Conservation (phyloP, 2,329 filamentous ascomycete species). For the Sclerotinia minor region DNA sequence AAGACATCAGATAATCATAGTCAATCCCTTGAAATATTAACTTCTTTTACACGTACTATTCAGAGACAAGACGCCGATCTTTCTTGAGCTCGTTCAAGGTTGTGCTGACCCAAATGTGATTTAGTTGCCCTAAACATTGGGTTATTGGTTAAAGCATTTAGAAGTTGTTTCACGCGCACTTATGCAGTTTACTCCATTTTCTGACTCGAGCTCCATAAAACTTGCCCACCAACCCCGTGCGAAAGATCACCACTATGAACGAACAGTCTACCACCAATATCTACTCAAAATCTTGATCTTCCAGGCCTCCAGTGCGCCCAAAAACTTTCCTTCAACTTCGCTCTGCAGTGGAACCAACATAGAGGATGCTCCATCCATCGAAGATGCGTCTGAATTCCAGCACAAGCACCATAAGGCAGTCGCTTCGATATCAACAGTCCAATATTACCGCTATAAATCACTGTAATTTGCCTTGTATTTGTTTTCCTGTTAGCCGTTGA, state of each 20-base stretch:
- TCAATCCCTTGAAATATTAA: not conserved
- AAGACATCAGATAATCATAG: not conserved
- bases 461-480: not conserved
- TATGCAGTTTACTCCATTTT: too few species aligned
- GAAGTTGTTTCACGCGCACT: too few species aligned
- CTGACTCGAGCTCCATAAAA: not conserved
- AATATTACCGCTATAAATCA: not conserved
- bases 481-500: not conserved
- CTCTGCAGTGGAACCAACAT: not conserved
- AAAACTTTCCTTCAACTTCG: too few species aligned
- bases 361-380: not conserved
- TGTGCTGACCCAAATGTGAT: too few species aligned
- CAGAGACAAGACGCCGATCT: not conserved
- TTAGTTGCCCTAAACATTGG: too few species aligned
- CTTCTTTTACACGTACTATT: not conserved
- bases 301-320: not conserved
- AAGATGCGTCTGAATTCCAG: not conserved
- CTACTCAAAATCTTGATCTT: not conserved
- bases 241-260: not conserved
- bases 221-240: not conserved
- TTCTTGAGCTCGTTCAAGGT: too few species aligned
- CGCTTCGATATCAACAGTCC: not conserved
- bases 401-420: conserved; percentile 7
- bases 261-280: not conserved
- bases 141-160: too few species aligned